A percentile compares a stretch with the other conserved stretches of the same genome.
Evolutionary conservation across 805 yeast species (phyloP).

Genomic region (Helenozyma rhizophorensis): DNA sequence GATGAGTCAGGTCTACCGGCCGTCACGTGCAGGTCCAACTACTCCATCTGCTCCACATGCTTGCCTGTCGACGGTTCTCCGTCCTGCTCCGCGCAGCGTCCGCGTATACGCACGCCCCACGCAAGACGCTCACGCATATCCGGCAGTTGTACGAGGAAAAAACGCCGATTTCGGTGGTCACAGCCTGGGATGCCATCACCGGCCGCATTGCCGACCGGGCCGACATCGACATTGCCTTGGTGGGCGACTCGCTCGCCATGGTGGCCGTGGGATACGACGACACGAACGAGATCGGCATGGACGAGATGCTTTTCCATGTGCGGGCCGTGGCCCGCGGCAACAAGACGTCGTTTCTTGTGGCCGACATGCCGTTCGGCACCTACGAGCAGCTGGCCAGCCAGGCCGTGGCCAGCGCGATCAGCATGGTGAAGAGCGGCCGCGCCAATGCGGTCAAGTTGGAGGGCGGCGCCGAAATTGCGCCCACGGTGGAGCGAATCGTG

Average conservation of each 20-base stretch:
- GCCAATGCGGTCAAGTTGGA: constrained; percentile 79
- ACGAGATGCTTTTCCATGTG: constrained; percentile 75
- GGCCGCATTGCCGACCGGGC: constrained; percentile 65
- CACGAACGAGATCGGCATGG: constrained; percentile 71
- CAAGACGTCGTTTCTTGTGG: constrained; percentile 60
- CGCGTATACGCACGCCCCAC: constrained; percentile 6
- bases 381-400: constrained; percentile 62
- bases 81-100: constrained; percentile 4
- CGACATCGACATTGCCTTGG: constrained; percentile 63
- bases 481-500: constrained; percentile 53
- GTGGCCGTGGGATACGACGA: constrained; percentile 77
- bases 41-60: no score
- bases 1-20: no score
- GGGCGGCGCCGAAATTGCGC: constrained; percentile 58
- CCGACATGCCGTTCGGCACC: constrained; percentile 87
- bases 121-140: constrained; percentile 11
- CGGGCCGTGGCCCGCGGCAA: constrained; percentile 74
- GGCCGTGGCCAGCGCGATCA: constrained; percentile 57
- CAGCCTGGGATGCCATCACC: constrained; percentile 86
- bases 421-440: constrained; percentile 52
- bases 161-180: constrained; percentile 45
- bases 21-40: no score
- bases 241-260: constrained; percentile 95
- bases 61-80: constrained; percentile 7
- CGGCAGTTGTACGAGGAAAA: constrained; percentile 9